Percentiles rank a stretch among this genome's conserved stretches.
phyloP scores from a whole-genome alignment of 2,329 filamentous ascomycete genomes.

The Phaeosphaeria sp. region DNA sequence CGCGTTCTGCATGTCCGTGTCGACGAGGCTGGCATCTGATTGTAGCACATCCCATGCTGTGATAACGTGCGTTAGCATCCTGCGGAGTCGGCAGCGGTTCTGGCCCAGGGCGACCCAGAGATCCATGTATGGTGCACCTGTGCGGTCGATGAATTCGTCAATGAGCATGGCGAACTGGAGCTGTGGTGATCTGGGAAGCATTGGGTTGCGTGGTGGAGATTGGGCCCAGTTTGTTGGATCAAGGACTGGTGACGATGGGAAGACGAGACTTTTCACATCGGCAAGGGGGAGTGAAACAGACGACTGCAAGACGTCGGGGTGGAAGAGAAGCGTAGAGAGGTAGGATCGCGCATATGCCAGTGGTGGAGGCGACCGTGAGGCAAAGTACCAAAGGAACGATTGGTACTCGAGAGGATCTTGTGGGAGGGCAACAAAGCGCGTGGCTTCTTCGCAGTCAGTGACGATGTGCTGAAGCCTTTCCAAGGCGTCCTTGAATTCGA shows the following conservation, averaged over 20 bases:
- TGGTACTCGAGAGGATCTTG: conserved; percentile 45
- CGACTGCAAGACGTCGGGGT: conserved; percentile 68
- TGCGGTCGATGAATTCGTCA: conserved; percentile 68
- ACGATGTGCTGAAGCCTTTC: conserved; percentile 74
- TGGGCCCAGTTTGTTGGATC: conserved; percentile 78
- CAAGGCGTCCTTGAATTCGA: conserved; percentile 75
- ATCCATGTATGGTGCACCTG: conserved; percentile 76
- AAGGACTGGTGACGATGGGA: conserved; percentile 74
- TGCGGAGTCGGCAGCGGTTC: conserved; percentile 87
- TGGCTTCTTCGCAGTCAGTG: conserved; percentile 70
- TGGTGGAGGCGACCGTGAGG: conserved; percentile 81
- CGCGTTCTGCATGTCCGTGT: conserved; percentile 51
- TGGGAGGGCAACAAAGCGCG: conserved; percentile 36
- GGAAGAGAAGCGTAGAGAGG: conserved; percentile 77
- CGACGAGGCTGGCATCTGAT: conserved; percentile 65
- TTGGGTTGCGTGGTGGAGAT: conserved; percentile 58
- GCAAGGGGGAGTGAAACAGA: conserved; percentile 79
- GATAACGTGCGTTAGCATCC: conserved; percentile 85
- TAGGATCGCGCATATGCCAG: conserved; percentile 83
- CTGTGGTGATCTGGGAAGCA: conserved; percentile 71
- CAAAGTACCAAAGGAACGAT: conserved; percentile 77
- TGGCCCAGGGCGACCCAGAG: conserved; percentile 85
- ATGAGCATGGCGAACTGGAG: conserved; percentile 72
- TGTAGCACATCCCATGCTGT: conserved; percentile 85
- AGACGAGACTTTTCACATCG: conserved; percentile 78